A percentile compares a stretch with the other conserved stretches of the same genome.
Conservation (phyloP, 495 filamentous ascomycete genomes). For the Stereocaulon alpinum region DNA sequence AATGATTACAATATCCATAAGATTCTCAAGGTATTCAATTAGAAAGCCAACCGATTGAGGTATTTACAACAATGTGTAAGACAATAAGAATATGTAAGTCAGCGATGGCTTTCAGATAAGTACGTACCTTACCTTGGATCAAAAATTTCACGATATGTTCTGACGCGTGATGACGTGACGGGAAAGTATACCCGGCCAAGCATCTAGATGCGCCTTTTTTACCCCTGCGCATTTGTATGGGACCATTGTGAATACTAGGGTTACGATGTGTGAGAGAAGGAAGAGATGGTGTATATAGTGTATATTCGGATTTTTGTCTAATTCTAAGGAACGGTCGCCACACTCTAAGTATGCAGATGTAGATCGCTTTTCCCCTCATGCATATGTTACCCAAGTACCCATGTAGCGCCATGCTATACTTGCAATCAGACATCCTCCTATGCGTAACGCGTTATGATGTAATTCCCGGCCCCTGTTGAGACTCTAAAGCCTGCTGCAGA, state of each 20-base stretch:
- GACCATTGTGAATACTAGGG: too few relatives aligned
- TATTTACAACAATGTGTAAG: neutral
- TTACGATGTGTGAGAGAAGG: neutral
- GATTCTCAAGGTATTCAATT: too few relatives aligned
- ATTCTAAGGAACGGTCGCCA: neutral
- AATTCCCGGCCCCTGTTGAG: conserved; percentile 8
- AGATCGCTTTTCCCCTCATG: neutral
- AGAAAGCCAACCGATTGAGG: too few relatives aligned
- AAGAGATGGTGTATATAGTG: neutral
- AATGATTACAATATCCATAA: too few relatives aligned
- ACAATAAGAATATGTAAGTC: too few relatives aligned
- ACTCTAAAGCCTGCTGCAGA: conserved; percentile 36
- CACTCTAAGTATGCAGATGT: too few relatives aligned
- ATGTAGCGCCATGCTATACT: conserved; percentile 6
- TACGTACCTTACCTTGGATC: too few relatives aligned
- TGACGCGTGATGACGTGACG: neutral
- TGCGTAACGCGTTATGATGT: conserved; percentile 5
- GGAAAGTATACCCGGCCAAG: neutral
- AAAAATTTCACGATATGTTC: neutral
- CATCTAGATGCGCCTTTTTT: neutral
- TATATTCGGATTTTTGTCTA: neutral
- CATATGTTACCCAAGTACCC: neutral
- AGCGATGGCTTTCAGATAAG: too few relatives aligned
- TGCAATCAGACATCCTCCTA: neutral
- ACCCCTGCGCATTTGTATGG: neutral